A percentile compares a stretch with the other conserved stretches of the same genome.
Conservation (phyloP, 2,329 filamentous ascomycete species). For the Cladosporium cucumerinum region DNA sequence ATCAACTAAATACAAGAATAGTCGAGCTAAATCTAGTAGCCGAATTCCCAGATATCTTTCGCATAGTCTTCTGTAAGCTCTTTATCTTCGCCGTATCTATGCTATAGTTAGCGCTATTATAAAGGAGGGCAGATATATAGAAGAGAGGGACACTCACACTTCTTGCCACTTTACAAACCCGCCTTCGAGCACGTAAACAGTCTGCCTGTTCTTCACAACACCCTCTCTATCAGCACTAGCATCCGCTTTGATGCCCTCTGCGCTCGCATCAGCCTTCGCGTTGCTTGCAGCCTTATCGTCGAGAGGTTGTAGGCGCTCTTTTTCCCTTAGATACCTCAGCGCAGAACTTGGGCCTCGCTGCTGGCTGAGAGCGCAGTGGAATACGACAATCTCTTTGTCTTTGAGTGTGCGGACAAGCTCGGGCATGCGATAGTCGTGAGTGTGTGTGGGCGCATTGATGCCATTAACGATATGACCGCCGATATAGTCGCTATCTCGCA, state of each 20-base stretch:
- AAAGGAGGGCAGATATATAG: no score
- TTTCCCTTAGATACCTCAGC: conserved; percentile 71
- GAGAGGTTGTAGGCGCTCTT: conserved; percentile 49
- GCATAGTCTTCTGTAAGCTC: conserved; percentile 78
- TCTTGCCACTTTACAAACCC: conserved; percentile 92
- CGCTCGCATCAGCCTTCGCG: conserved; percentile 30
- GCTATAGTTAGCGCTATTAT: conserved; percentile 3
- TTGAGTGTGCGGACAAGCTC: conserved; percentile 76
- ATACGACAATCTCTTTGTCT: conserved; percentile 79
- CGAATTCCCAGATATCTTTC: conserved; percentile 73
- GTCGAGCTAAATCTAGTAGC: not conserved
- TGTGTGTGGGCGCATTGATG: conserved; percentile 68
- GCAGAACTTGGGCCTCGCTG: conserved; percentile 85
- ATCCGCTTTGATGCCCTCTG: conserved; percentile 31
- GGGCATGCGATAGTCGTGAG: conserved; percentile 72
- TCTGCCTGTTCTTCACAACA: conserved; percentile 51
- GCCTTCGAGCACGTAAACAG: conserved; percentile 74
- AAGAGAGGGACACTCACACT: conserved; percentile 42
- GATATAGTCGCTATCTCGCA: conserved; percentile 84
- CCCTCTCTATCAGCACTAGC: conserved; percentile 31
- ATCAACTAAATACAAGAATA: no score
- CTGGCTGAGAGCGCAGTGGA: conserved; percentile 91
- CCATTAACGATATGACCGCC: conserved; percentile 83
- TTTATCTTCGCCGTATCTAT: conserved; percentile 68
- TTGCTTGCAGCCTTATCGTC: conserved; percentile 29